Conservation (phyloP, 2,329 filamentous ascomycete genomes). For the Cladosporium halotolerans region DNA sequence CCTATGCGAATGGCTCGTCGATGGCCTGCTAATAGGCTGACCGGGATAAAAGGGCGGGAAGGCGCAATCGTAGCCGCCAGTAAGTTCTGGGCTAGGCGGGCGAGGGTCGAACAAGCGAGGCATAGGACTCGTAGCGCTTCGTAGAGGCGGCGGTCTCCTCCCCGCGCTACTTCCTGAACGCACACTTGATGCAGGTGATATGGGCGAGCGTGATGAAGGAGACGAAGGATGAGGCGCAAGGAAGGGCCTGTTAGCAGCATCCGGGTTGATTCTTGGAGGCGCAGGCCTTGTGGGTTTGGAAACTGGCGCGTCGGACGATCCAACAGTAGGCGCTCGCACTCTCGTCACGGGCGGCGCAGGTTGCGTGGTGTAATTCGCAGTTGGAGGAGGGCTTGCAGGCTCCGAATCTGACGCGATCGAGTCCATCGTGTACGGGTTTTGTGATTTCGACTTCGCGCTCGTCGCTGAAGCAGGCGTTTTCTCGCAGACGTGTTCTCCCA, state of each 20-base stretch:
- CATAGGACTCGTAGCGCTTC: conserved; percentile 27
- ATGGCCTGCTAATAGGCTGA: conserved; percentile 10
- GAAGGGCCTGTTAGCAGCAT: conserved; percentile 26
- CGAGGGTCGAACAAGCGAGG: conserved; percentile 26
- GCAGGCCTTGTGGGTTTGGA: conserved; percentile 6
- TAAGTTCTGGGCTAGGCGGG: conserved; percentile 38
- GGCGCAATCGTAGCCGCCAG: conserved; percentile 43
- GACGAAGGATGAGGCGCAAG: conserved; percentile 38
- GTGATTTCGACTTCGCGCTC: neutral
- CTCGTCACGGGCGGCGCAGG: conserved; percentile 2
- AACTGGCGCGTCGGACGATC: neutral
- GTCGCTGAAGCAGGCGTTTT: conserved; percentile 17
- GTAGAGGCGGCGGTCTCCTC: conserved; percentile 19
- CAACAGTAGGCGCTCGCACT: conserved; percentile 9
- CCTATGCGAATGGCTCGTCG: conserved; percentile 20
- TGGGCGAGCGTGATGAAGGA: conserved; percentile 45
- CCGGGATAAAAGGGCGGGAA: conserved; percentile 46
- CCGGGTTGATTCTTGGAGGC: conserved; percentile 26
- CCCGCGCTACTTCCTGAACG: conserved; percentile 21
- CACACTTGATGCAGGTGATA: conserved; percentile 29
- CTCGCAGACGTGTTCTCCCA: conserved; percentile 74
- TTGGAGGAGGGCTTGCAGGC: conserved; percentile 1
- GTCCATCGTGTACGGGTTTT: conserved; percentile 4
- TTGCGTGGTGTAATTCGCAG: conserved; percentile 6
- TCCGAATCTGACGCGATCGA: neutral